Conservation (phyloP, 495 filamentous ascomycete genomes). For the Pseudoneurospora amorphoporcata region DNA sequence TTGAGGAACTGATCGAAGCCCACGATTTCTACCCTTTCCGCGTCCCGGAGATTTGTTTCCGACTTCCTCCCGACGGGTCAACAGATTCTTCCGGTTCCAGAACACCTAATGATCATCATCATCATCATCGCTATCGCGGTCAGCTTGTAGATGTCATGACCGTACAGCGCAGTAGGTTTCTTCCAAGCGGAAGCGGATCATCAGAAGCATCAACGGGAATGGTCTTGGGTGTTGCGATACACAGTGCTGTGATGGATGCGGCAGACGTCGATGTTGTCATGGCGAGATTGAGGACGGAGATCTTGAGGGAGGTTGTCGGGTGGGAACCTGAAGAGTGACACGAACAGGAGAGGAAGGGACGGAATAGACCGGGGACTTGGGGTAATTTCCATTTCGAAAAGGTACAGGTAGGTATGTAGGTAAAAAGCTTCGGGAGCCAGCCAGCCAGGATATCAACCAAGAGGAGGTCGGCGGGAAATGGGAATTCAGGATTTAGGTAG, state of each 20-base stretch:
- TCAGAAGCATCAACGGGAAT: not conserved
- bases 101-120: not conserved
- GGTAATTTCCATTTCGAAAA: no score
- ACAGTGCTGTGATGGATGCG: not conserved
- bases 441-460: no score
- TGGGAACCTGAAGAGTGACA: no score
- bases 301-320: not conserved
- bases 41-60: not conserved
- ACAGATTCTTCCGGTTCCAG: no score
- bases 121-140: not conserved
- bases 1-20: not conserved
- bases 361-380: no score
- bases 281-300: not conserved
- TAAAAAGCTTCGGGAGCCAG: no score
- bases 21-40: not conserved
- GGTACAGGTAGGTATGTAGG: no score
- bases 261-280: not conserved
- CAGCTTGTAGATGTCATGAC: not conserved
- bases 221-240: not conserved
- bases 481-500: not conserved
- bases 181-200: not conserved
- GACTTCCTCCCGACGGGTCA: not conserved
- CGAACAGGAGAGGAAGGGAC: no score
- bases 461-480: not conserved
- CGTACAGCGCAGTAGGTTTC: not conserved